Evolutionary conservation across 2,329 filamentous ascomycete genomes (phyloP).

Genomic region (Pseudogymnoascus sp.): DNA sequence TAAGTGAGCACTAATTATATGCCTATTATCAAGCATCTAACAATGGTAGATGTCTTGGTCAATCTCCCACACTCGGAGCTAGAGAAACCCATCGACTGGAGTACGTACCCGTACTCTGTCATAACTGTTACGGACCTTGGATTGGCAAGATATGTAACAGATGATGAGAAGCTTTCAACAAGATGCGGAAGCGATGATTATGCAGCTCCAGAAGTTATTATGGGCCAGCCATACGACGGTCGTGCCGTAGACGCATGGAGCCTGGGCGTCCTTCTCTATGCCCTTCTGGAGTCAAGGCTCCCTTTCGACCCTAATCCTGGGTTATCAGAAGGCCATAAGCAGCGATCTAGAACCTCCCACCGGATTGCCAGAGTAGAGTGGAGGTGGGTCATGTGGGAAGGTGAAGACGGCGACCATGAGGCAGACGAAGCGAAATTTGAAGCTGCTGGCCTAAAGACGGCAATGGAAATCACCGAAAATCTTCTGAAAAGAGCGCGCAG

Average conservation of each 20-base stretch:
- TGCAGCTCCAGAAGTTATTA: constrained; percentile 89
- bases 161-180: constrained; percentile 83
- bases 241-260: constrained; percentile 92
- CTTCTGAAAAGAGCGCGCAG: constrained; percentile 74
- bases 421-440: constrained; percentile 51
- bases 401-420: constrained; percentile 82
- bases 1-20: constrained; percentile 38
- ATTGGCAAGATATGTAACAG: constrained; percentile 74
- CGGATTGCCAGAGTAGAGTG: constrained; percentile 94
- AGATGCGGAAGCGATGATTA: constrained; percentile 96
- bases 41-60: constrained; percentile 68
- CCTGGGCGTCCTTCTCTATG: constrained; percentile 84
- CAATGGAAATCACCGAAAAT: constrained; percentile 73
- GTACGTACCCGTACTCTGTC: constrained; percentile 69
- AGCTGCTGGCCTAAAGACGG: constrained; percentile 60
- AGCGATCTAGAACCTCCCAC: constrained; percentile 77
- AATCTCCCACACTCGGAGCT: constrained; percentile 67
- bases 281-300: constrained; percentile 82
- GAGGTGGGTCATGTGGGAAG: constrained; percentile 83
- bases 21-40: constrained; percentile 9
- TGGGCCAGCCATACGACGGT: constrained; percentile 91
- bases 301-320: constrained; percentile 87
- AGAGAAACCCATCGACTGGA: constrained; percentile 58
- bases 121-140: constrained; percentile 88
- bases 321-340: constrained; percentile 61